Evolutionary conservation across 805 yeast genomes (phyloP).

Genomic region (Pichia membranifaciens): DNA sequence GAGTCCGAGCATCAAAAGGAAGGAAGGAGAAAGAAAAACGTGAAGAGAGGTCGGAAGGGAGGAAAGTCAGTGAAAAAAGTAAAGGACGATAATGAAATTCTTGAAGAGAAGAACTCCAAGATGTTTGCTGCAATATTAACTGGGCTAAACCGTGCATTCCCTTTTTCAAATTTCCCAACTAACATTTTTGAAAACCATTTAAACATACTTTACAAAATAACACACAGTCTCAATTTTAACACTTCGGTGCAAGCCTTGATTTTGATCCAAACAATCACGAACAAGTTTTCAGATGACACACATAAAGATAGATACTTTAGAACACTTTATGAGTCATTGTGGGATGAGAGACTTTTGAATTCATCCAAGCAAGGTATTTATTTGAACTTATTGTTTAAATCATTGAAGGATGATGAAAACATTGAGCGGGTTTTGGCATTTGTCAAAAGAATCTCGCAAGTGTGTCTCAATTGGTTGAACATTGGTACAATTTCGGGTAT

Average conservation of each 20-base stretch:
- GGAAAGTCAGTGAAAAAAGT: conserved; percentile 69
- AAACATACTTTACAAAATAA: conserved; percentile 79
- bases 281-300: conserved; percentile 36
- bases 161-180: conserved; percentile 72
- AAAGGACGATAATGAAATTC: conserved; percentile 56
- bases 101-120: conserved; percentile 77
- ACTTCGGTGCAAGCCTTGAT: conserved; percentile 90
- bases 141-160: conserved; percentile 94
- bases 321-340: conserved; percentile 81
- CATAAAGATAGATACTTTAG: conserved; percentile 67
- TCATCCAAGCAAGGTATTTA: conserved; percentile 93
- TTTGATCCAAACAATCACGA: conserved; percentile 73
- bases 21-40: conserved; percentile 63
- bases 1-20: conserved; percentile 48
- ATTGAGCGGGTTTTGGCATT: conserved; percentile 75
- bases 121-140: conserved; percentile 86
- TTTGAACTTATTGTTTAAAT: conserved; percentile 76
- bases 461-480: conserved; percentile 79
- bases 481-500: conserved; percentile 86
- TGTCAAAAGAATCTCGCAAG: conserved; percentile 83
- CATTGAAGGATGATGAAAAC: conserved; percentile 65
- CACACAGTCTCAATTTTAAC: conserved; percentile 90
- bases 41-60: conserved; percentile 82
- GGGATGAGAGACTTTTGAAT: conserved; percentile 76
- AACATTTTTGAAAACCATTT: conserved; percentile 70